Conservation (phyloP, 441 rosid genomes). For the Adansonia rubrostipa region DNA sequence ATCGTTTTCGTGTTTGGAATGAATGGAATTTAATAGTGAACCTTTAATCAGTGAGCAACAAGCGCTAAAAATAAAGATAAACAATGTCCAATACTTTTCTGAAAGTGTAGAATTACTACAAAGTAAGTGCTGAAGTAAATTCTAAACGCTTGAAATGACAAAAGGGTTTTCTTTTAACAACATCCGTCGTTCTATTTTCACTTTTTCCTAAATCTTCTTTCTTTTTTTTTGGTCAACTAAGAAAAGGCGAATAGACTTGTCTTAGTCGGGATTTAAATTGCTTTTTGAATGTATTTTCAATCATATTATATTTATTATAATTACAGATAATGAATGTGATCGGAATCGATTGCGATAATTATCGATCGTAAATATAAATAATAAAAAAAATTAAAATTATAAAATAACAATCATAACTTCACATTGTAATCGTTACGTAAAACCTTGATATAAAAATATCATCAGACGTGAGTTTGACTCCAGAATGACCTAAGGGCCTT, state of each 20-base stretch:
- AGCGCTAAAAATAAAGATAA: background rate
- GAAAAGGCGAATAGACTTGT: background rate
- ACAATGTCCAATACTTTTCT: background rate
- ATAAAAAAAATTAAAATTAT: too few species aligned
- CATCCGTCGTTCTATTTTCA: background rate
- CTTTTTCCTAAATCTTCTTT: background rate
- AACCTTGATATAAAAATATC: background rate
- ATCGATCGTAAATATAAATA: too few species aligned
- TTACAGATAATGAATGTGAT: too few species aligned
- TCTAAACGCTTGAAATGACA: constrained; percentile 22
- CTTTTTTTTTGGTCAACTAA: too few species aligned
- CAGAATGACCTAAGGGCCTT: constrained; percentile 91
- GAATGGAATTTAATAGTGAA: background rate
- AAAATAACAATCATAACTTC: too few species aligned
- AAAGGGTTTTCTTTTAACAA: background rate
- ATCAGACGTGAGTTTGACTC: constrained; percentile 58
- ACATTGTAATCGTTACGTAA: too few species aligned
- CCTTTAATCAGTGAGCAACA: background rate
- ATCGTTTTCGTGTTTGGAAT: background rate
- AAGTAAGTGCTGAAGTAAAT: constrained; percentile 8
- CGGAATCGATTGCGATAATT: too few species aligned
- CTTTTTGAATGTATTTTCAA: too few species aligned
- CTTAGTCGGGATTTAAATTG: too few species aligned
- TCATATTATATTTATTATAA: too few species aligned
- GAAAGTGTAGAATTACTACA: background rate